Conservation (phyloP, 768 basidiomycete species). For the Lyophyllum decastes region DNA sequence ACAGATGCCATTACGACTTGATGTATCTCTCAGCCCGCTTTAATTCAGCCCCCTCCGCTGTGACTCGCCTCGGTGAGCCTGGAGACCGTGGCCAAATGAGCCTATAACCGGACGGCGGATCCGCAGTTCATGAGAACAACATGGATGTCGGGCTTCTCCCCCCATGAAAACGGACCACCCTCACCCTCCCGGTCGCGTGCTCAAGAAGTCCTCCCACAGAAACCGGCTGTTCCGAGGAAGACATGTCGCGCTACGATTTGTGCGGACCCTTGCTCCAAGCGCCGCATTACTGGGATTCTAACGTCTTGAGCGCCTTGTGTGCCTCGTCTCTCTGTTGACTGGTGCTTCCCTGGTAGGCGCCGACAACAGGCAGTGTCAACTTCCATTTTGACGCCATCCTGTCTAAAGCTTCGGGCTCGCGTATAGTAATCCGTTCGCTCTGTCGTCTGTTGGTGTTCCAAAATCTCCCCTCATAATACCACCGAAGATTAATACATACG, state of each 20-base stretch:
- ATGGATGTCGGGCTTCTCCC: neutral
- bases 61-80: constrained; percentile 1
- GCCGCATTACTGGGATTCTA: neutral
- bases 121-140: neutral
- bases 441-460: neutral
- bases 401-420: no score
- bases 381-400: neutral
- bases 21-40: constrained; percentile 13
- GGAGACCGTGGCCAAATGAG: constrained; percentile 10
- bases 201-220: neutral
- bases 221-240: neutral
- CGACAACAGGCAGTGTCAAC: neutral
- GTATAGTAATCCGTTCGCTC: no score
- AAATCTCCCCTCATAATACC: neutral
- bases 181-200: neutral
- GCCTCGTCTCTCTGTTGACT: neutral
- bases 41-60: constrained; percentile 1
- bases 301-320: neutral
- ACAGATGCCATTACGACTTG: constrained; percentile 10
- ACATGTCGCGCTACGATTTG: neutral
- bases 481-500: neutral
- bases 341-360: no score
- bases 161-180: no score
- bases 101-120: neutral
- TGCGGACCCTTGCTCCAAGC: neutral